Conservation (phyloP, 2,329 filamentous ascomycete genomes). For the Fusarium dimerum region DNA sequence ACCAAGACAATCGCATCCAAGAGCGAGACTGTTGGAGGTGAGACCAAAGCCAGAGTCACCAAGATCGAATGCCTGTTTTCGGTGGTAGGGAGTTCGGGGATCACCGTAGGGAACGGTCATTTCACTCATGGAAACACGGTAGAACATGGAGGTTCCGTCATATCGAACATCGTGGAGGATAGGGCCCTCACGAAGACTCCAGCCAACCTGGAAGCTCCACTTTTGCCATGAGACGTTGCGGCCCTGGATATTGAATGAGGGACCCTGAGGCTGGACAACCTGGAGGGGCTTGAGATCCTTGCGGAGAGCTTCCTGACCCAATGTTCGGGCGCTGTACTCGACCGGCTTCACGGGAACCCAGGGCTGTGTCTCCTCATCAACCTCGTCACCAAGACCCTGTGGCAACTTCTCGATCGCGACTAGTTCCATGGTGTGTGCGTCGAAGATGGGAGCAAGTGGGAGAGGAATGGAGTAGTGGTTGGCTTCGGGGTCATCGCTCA, state of each 20-base stretch:
- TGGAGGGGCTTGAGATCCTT: conserved; percentile 62
- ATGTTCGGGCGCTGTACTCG: conserved; percentile 13
- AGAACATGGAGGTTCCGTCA: conserved; percentile 57
- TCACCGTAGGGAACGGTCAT: conserved; percentile 52
- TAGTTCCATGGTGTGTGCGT: conserved; percentile 15
- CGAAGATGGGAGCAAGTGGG: conserved; percentile 16
- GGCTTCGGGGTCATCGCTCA: conserved; percentile 12
- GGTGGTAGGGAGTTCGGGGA: conserved; percentile 61
- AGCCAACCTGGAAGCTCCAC: conserved; percentile 62
- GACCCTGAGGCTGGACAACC: conserved; percentile 63
- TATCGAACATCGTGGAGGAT: conserved; percentile 62
- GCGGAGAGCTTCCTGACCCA: conserved; percentile 10
- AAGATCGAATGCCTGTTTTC: conserved; percentile 70
- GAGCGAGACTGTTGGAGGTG: conserved; percentile 65
- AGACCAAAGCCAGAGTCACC: conserved; percentile 67
- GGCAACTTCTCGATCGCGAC: conserved; percentile 4
- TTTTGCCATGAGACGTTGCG: conserved; percentile 24
- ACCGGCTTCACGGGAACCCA: conserved; percentile 10
- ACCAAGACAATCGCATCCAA: conserved; percentile 65
- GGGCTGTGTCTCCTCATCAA: conserved; percentile 10
- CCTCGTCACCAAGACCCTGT: conserved; percentile 1
- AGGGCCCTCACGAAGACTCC: conserved; percentile 60
- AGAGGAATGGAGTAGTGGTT: conserved; percentile 18
- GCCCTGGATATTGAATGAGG: conserved; percentile 48
- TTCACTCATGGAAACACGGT: conserved; percentile 58